Evolutionary conservation across 2,329 filamentous ascomycete species (phyloP).

Genomic region (Penicillium sp.): DNA sequence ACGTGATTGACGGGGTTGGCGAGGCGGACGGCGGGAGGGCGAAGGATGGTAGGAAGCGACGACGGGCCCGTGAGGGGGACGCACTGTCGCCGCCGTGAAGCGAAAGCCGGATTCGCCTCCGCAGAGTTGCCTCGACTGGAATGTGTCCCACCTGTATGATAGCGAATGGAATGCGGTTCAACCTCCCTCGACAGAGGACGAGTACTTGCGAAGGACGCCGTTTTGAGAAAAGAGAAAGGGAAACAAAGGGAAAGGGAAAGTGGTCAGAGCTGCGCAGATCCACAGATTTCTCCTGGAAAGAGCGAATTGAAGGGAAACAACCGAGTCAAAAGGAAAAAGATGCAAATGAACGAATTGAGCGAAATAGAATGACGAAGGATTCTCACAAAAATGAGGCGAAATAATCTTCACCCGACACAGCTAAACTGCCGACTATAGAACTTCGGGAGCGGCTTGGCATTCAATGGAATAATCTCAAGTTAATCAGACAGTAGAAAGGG

Average conservation of each 20-base stretch:
- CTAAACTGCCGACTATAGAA: neutral
- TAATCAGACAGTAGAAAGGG: neutral
- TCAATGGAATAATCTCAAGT: neutral
- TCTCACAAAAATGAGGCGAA: conserved; percentile 1
- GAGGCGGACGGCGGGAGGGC: conserved; percentile 48
- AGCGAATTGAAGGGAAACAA: neutral
- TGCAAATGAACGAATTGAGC: neutral
- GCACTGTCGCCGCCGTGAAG: conserved; percentile 23
- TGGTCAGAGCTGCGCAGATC: neutral
- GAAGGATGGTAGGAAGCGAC: conserved; percentile 25
- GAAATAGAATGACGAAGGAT: neutral
- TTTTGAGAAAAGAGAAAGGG: conserved; percentile 17
- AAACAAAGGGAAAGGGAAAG: neutral
- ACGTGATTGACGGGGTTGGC: conserved; percentile 60
- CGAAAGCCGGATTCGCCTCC: conserved; percentile 18
- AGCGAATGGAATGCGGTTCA: conserved; percentile 9
- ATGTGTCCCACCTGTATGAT: conserved; percentile 3
- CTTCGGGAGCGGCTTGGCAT: neutral
- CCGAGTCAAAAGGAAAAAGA: neutral
- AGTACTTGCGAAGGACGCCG: conserved; percentile 20
- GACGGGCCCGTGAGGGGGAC: conserved; percentile 21
- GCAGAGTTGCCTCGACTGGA: conserved; percentile 10
- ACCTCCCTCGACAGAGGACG: conserved; percentile 15
- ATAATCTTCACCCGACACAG: neutral
- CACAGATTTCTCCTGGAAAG: conserved; percentile 1